Evolutionary conservation across 352 stramenopile genomes (phyloP), one percentile per base, ranked within the genome.

Genomic region (Pythium monospermum): DNA sequence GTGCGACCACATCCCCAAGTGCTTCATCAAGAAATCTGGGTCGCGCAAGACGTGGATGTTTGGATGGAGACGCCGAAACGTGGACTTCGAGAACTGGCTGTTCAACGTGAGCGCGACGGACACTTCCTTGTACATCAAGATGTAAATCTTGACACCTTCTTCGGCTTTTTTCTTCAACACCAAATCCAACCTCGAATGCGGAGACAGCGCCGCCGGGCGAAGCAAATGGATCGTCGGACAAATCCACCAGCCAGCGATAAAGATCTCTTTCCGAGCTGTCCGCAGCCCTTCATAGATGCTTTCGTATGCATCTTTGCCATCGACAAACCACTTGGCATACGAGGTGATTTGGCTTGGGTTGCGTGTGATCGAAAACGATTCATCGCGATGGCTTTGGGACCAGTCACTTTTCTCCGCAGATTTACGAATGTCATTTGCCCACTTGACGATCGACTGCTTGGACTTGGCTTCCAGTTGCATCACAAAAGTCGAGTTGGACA

Each of bases 41-140:
- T 97, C 87, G 3, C 90, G 81, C 4, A 97, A 59, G 27, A 96
- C 85, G 47, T 91, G 73, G 3, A 97, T 70, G 33, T 96, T 95
- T 8, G 66, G 61, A 53, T 93, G 83, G 3, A 93, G 62, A 6
- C 68, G 64, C 6, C 61, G 69, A 38, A 94, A 72, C 10, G 74
- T 53, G 27, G 79, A 71, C 62, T 95, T 93, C 0, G 80, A 87
- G 45, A 79, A 90, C 54, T 81, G 73, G 57, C 78, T 92, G 69
- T 95, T 94, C 27, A 94, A 57, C 16, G 83, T 91, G 44, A 96
- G 61, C 10, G 85, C 81, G 36, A 92, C 59, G 2, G 80, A 71
- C 7, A 95, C 53, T 57, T 97, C 88, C 49, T 96, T 95, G 73
- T 97, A 96, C 69, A 97, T 91, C 13, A 97, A 67, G 22, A 97